Base-by-base conservation (phyloP, 306 rosid genomes). In the Quillaja saponaria region DNA sequence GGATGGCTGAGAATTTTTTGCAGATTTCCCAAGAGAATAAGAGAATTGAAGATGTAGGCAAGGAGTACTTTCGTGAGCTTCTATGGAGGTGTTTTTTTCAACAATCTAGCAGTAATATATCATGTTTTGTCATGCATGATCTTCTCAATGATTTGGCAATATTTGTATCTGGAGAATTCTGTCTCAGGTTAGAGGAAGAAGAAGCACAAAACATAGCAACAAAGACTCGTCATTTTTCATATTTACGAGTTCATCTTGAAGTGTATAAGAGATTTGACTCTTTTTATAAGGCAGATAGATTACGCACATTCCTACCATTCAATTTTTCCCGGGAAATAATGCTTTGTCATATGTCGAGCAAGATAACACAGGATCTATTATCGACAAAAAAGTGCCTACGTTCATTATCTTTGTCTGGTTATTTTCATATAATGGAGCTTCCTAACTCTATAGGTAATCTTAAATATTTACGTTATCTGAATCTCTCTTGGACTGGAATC, bases 91-190 rank as follows among this genome's bases (percentile, higher is more conserved):
- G 76, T 37, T 55, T 79, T 1, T 70, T 74, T 13, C 78, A 79
- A 28, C 34, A 1, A 6, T 55, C 63, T 0, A 44, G 17, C 10
- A 0, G 6, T 4, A 7, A 15, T 35, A 16, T 11, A 48, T 21
- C 58, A 2, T 0, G 0, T 13, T 69, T 64, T 49, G 40, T 61
- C 15, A 76, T 76, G 80, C 85, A 80, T 66, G 82, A 72, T 7
- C 74, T 80, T 4, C 9, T 80, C 4, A 42, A 59, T 45, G 85
- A 65, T 45, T 50, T 80, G 19, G 85, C 77, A 13, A 11, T 21
- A 7, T 57, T 8, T 49, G 64, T 67, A 16, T 35, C 21, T 3
- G 41, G 57, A 3, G 19, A 42, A 9, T 49, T 55, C 10, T 71
- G 67, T 1, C 33, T 58, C 2, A 12, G 39, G 3, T 0, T 61